A percentile compares a stretch with the other conserved stretches of the same genome.
Conservation (phyloP, 2,329 filamentous ascomycete genomes). For the Neofusicoccum umdonicola region DNA sequence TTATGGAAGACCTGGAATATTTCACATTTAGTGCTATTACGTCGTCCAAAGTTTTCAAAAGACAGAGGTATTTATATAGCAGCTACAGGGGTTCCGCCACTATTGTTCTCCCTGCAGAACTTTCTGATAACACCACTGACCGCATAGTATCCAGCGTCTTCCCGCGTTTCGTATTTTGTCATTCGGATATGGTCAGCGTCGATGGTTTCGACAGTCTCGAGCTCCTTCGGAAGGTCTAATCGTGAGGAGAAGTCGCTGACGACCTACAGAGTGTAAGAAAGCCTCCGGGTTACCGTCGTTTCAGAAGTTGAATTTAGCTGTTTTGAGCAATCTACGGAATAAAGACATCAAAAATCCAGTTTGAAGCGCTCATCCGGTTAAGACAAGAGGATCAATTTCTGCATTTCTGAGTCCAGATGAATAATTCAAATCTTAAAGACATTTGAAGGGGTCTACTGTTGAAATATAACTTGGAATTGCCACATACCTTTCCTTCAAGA, state of each 20-base stretch:
- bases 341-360: no score
- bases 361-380: no score
- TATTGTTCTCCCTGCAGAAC: conserved; percentile 21
- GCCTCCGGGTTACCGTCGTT: neutral
- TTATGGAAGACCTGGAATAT: neutral
- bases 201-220: conserved; percentile 41
- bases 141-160: conserved; percentile 32
- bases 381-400: no score
- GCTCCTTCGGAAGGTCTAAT: conserved; percentile 31
- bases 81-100: neutral
- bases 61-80: neutral
- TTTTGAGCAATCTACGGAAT: no score
- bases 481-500: conserved; percentile 32
- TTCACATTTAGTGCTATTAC: neutral
- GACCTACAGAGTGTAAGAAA: conserved; percentile 29
- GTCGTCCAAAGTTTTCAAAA: neutral
- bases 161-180: conserved; percentile 29
- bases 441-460: neutral
- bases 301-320: no score
- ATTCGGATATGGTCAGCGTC: conserved; percentile 44
- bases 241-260: conserved; percentile 43
- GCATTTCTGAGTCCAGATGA: no score
- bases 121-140: conserved; percentile 29
- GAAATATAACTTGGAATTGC: no score
- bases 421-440: neutral